Evolutionary conservation across 441 rosid genomes (phyloP).

Genomic region (Croton setiger): DNA sequence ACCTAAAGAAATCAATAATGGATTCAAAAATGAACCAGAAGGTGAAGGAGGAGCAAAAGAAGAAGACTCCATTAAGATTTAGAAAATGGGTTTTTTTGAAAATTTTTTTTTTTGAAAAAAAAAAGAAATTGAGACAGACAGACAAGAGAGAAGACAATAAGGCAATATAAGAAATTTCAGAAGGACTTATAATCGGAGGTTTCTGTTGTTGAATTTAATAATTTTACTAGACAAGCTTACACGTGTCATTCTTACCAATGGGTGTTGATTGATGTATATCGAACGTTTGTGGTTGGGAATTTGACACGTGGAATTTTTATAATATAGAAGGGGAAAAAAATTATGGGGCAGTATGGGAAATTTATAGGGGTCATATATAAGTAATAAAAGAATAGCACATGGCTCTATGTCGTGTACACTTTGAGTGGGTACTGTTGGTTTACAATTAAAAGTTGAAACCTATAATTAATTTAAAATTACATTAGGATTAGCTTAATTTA

Average conservation of each 20-base stretch:
- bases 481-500: no score
- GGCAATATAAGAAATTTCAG: no score
- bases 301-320: constrained; percentile 11
- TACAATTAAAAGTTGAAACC: no score
- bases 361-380: not conserved
- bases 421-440: no score
- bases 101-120: no score
- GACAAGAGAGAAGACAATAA: not conserved
- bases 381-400: not conserved
- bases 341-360: not conserved
- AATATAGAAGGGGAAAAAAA: not conserved
- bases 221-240: constrained; percentile 3
- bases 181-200: not conserved
- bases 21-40: constrained; percentile 28
- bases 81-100: not conserved
- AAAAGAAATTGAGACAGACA: not conserved
- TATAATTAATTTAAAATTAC: no score
- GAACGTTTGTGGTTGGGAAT: constrained; percentile 10
- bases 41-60: constrained; percentile 11
- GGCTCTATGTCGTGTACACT: no score
- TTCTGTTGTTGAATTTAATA: constrained; percentile 20
- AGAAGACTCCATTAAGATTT: constrained; percentile 28
- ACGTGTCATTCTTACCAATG: constrained; percentile 18
- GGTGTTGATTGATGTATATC: constrained; percentile 4
- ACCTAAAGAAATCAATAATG: constrained; percentile 39